Conservation (phyloP, 2,329 filamentous ascomycete species). For the Plectosphaerella plurivora region DNA sequence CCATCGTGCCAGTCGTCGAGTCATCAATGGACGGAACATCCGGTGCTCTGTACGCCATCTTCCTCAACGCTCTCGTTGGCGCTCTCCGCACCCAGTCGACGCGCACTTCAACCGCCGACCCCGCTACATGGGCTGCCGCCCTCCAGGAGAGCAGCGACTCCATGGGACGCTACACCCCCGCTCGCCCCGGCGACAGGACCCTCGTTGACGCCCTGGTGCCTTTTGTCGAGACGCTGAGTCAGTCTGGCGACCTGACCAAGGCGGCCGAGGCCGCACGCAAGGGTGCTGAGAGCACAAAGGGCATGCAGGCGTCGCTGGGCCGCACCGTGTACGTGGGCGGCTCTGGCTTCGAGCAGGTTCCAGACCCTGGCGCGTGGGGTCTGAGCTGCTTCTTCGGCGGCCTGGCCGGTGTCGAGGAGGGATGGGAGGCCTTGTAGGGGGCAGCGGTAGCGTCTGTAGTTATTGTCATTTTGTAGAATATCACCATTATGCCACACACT, state of each 20-base stretch:
- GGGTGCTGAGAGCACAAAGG: constrained; percentile 80
- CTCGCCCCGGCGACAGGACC: constrained; percentile 2
- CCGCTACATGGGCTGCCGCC: constrained; percentile 4
- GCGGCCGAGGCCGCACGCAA: constrained; percentile 72
- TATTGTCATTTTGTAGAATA: not conserved
- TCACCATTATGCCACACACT: not conserved
- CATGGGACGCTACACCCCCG: constrained; percentile 31
- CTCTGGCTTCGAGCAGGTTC: constrained; percentile 40
- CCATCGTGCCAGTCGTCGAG: constrained; percentile 4
- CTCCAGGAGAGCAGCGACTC: constrained; percentile 58
- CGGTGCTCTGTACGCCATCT: constrained; percentile 3
- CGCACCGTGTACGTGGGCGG: constrained; percentile 76
- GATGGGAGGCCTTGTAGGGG: constrained; percentile 26
- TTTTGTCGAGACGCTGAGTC: constrained; percentile 69
- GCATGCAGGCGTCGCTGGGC: constrained; percentile 86
- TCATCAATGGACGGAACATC: constrained; percentile 4
- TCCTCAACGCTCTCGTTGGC: constrained; percentile 1
- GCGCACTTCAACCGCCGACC: not conserved
- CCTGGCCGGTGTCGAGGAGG: constrained; percentile 53
- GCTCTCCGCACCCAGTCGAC: constrained; percentile 1
- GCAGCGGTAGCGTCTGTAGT: not conserved
- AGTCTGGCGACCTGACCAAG: constrained; percentile 61
- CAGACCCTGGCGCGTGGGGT: constrained; percentile 65
- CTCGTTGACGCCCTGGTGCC: constrained; percentile 59
- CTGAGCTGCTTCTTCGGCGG: constrained; percentile 79